Base-by-base conservation (phyloP, 257 asterid species). In the Marsdenia floribunda region DNA sequence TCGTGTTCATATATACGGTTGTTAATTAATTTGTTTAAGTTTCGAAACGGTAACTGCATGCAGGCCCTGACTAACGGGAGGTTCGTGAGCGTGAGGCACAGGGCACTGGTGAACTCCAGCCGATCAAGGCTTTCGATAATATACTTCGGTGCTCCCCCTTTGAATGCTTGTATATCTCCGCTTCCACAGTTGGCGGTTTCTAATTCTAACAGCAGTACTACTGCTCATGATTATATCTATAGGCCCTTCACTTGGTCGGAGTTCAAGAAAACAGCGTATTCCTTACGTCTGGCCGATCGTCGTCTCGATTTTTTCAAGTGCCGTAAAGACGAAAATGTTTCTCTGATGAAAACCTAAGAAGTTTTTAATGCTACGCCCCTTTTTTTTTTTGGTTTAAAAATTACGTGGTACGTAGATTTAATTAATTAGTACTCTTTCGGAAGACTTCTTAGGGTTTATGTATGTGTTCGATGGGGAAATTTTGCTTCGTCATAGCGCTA, bases 141-240 rank as follows among this genome's bases (percentile, higher is more conserved):
- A 86, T 91, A 82, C 59, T 91, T 91, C 33, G 97, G 94, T 1
- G 96, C 96, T 2, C 97, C 95, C 6, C 49, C 93, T 0, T 80
- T 83, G 22, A 47, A 60, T 37, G 83, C 93, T 0, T 60, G 83
- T 77, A 79, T 88, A 16, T 73, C 80, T 18, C 89, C 96, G 0
- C 65, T 82, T 22, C 83, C 88, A 0, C 72, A 78, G 13, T 5
- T 79, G 73, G 49, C 49, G 49, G 82, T 81, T 15, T 77, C 83
- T 0, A 29, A 29, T n/a, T n/a, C n/a, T 1, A 21, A 0, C 0
- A 55, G 76, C 1, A 78, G 11, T n/a, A 6, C 46, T 40, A 0
- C 46, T 40, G 46, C 49, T 44, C 83, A 77, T 5, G 42, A 79
- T 40, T 46, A 60, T 11, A 57, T 83, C 0, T 91, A 91, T 35